These are phyloP conservation scores for Candida mattraensis DNA, from an alignment of 805 yeast species.

Conservation along the genomic window DNA sequence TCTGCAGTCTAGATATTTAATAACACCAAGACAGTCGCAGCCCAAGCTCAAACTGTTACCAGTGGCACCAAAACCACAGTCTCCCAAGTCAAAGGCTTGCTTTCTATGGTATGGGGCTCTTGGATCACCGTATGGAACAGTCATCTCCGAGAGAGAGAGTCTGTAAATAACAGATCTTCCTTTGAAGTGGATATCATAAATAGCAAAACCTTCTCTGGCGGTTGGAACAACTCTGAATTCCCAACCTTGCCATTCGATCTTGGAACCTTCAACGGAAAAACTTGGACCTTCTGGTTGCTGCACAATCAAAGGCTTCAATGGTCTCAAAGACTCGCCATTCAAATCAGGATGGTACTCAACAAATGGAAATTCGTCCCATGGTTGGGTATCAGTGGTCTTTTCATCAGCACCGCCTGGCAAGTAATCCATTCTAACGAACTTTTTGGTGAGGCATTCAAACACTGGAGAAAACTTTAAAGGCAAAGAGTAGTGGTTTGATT, in stretches of 20 bases:
- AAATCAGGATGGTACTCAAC: constrained; percentile 77
- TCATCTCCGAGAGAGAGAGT: constrained; percentile 76
- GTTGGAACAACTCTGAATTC: constrained; percentile 69
- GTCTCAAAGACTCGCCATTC: constrained; percentile 53
- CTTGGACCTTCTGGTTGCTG: constrained; percentile 81
- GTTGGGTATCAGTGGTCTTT: constrained; percentile 50
- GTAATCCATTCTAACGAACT: constrained; percentile 70
- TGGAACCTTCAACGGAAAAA: constrained; percentile 56
- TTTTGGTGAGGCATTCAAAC: constrained; percentile 57
- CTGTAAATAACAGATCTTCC: constrained; percentile 77
- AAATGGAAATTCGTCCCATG: constrained; percentile 59
- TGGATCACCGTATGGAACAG: constrained; percentile 86
- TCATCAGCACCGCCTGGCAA: constrained; percentile 73
- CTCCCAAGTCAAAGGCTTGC: constrained; percentile 86
- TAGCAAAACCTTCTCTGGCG: constrained; percentile 76
- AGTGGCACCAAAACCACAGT: constrained; percentile 75
- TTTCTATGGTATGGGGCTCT: constrained; percentile 82
- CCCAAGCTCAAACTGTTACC: constrained; percentile 71
- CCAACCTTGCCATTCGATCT: constrained; percentile 82
- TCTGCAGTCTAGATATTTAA: constrained; percentile 67
- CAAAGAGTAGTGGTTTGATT: constrained; percentile 72
- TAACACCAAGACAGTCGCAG: constrained; percentile 81
- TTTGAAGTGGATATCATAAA: constrained; percentile 71
- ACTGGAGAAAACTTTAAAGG: constrained; percentile 77
- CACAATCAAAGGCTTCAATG: constrained; percentile 67